Percentiles rank a stretch among this genome's conserved stretches.
Conservation (phyloP, 2,329 filamentous ascomycete genomes). For the Clonostachys sp. region DNA sequence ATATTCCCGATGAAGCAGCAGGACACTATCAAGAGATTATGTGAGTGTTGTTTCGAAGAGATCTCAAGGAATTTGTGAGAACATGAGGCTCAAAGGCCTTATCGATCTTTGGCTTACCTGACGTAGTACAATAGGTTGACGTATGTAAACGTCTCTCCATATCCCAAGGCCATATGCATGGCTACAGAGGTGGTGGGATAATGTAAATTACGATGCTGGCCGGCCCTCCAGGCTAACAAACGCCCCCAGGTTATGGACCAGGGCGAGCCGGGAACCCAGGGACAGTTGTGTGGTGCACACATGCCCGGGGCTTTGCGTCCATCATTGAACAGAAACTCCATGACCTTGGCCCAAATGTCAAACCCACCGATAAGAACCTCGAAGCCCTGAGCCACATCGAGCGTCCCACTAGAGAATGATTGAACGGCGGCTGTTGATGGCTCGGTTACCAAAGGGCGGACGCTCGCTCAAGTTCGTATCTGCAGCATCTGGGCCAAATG, state of each 20-base stretch:
- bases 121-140: constrained; percentile 37
- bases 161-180: constrained; percentile 29
- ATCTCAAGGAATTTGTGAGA: not conserved
- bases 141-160: constrained; percentile 34
- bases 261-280: constrained; percentile 26
- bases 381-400: constrained; percentile 18
- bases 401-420: constrained; percentile 5
- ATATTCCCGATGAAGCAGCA: constrained; percentile 37
- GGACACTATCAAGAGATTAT: constrained; percentile 15
- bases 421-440: not conserved
- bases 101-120: constrained; percentile 18
- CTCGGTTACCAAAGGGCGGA: constrained; percentile 3
- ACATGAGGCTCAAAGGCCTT: not conserved
- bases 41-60: not conserved
- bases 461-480: constrained; percentile 6
- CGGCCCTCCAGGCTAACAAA: constrained; percentile 25
- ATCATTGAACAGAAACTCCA: constrained; percentile 34
- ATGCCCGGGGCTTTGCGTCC: constrained; percentile 32
- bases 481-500: constrained; percentile 24
- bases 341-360: constrained; percentile 34
- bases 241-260: constrained; percentile 22
- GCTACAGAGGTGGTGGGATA: constrained; percentile 29
- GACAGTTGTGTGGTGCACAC: constrained; percentile 28
- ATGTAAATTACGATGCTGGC: constrained; percentile 24
- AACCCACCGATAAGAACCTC: constrained; percentile 34